Evolutionary conservation across 495 filamentous ascomycete genomes (phyloP).

Genomic region (Beverwykella pulmonaria): DNA sequence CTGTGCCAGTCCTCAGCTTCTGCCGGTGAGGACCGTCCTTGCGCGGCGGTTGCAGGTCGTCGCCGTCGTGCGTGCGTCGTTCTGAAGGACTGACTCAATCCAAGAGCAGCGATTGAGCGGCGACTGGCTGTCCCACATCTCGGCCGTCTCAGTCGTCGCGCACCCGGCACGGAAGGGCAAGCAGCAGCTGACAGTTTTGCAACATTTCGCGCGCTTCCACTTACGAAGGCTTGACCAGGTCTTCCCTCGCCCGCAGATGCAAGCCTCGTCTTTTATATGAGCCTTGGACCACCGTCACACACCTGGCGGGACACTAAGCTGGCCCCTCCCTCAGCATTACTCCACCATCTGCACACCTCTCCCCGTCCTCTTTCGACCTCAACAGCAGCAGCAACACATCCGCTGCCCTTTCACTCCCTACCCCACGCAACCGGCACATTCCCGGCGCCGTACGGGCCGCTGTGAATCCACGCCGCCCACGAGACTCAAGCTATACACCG

Average conservation of each 20-base stretch:
- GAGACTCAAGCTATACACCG: background rate
- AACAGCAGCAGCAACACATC: background rate
- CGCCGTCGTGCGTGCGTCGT: background rate
- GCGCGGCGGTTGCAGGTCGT: background rate
- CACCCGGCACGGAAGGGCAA: background rate
- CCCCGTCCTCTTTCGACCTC: background rate
- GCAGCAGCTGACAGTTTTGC: background rate
- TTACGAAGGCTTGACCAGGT: background rate
- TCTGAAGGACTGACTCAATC: background rate
- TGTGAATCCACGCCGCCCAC: constrained; percentile 12
- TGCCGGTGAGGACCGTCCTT: background rate
- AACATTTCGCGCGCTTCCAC: background rate
- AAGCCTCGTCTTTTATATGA: constrained; percentile 12
- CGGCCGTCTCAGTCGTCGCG: background rate
- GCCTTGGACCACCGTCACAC: background rate
- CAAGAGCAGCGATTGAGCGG: too few species aligned
- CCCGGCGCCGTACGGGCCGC: background rate
- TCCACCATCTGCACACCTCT: constrained; percentile 1
- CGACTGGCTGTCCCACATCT: too few species aligned
- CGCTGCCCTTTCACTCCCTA: background rate
- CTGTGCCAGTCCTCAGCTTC: background rate
- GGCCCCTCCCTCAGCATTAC: background rate
- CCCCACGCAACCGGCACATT: background rate
- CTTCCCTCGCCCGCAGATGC: background rate
- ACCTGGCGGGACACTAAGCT: too few species aligned